These are phyloP conservation scores for Canariomyces notabilis DNA, from an alignment of 2,329 filamentous ascomycete species.

Conservation along the genomic window DNA sequence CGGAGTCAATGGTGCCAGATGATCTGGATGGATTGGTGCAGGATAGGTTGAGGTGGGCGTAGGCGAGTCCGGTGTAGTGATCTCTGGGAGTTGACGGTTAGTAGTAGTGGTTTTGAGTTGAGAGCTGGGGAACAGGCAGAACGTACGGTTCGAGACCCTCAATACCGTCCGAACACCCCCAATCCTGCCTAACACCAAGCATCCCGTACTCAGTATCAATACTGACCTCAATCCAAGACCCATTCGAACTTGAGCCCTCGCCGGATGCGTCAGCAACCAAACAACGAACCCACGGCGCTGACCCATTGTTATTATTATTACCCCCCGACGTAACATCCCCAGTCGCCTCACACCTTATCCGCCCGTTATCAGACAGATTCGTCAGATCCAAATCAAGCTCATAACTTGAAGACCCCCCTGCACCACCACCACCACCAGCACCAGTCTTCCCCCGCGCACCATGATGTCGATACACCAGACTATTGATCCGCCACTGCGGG, in stretches of 20 bases:
- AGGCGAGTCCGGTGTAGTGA: conserved; percentile 16
- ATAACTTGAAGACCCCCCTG: no score
- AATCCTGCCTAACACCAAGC: conserved; percentile 18
- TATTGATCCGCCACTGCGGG: conserved; percentile 16
- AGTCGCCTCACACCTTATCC: conserved; percentile 1
- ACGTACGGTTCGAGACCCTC: conserved; percentile 16
- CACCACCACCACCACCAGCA: no score
- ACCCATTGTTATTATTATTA: conserved; percentile 1
- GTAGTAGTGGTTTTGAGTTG: not conserved
- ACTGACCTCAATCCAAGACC: conserved; percentile 2
- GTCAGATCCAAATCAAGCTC: conserved; percentile 13
- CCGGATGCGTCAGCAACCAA: not conserved
- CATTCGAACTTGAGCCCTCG: not conserved
- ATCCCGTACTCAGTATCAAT: conserved; percentile 16
- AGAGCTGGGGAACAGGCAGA: not conserved
- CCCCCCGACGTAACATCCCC: conserved; percentile 3
- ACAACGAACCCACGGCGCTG: conserved; percentile 13
- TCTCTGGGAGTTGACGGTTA: conserved; percentile 2
- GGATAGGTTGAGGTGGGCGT: conserved; percentile 5
- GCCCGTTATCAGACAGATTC: conserved; percentile 13
- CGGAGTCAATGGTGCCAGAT: no score
- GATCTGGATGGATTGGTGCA: conserved; percentile 11
- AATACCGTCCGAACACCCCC: conserved; percentile 18
- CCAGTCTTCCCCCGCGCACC: not conserved
- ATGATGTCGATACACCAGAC: conserved; percentile 4